Base-by-base conservation (phyloP, 176 grass and related monocot genomes). In the Lolium perenne region DNA sequence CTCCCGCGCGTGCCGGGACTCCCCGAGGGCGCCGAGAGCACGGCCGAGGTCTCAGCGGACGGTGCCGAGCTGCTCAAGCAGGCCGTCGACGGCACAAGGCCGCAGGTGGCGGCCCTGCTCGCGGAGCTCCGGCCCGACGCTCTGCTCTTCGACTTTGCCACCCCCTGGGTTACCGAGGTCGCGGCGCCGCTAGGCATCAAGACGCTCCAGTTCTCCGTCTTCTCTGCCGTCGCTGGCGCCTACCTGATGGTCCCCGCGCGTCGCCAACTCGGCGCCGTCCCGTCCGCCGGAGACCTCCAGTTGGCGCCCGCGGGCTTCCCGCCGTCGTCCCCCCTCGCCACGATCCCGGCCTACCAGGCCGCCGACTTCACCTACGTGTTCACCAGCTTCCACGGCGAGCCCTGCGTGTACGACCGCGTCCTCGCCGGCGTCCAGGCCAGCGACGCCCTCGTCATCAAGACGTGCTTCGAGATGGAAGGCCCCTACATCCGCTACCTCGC, bases 41-140 rank as follows among this genome's bases (percentile, higher is more conserved):
- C 92, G 20, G 83, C 86, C n/a, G 89, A 91, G 13, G 8, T 91
- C 5, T 80, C 89, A 8, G 17, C 80, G 7, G 70, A 86, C 8
- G 87, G 83, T 1, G 87, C 76, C 14, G 89, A 94, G 89, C 61
- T 89, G 13, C 77, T 94, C 20, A 94, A 89, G 76, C 2, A 82
- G 35, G 79, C 89, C 13, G 38, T 94, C 8, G 92, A 94, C 71
- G 81, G 21, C 4, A 82, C 86, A 40, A 51, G 79, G 56, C 87
- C 89, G 40, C 86, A 94, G 81, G 89, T 91, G 18, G 80, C 43
- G 11, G 38, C 51, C 26, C 55, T 94, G 15, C 76, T 89, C 48
- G 38, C 76, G 8, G 38, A 54, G 7, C 77, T 85, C 77, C 83
- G 57, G 49, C 89, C 46, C 46, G 46, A 47, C 46, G 46, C 46